Conservation (phyloP, 257 asterid species). For the Cinchona pubescens region DNA sequence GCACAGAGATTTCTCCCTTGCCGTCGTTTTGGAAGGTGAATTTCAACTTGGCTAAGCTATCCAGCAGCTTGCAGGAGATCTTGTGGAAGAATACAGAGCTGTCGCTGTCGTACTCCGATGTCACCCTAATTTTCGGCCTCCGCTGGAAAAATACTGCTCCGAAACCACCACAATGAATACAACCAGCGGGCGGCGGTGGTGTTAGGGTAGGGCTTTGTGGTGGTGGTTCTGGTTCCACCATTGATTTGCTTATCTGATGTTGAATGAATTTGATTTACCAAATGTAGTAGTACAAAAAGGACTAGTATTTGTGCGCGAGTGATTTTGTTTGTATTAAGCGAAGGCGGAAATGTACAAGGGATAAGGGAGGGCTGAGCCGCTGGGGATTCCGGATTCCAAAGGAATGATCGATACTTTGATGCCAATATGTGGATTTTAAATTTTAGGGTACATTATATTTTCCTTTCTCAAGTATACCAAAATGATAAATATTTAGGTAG, state of each 20-base stretch:
- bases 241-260: neutral
- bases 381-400: too few species aligned
- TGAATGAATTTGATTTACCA: too few species aligned
- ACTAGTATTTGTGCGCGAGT: too few species aligned
- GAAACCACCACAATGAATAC: neutral
- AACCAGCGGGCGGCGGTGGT: neutral
- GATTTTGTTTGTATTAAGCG: too few species aligned
- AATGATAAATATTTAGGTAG: too few species aligned
- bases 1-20: conserved; percentile 76
- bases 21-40: conserved; percentile 66
- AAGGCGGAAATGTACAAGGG: too few species aligned
- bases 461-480: too few species aligned
- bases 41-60: conserved; percentile 67
- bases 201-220: neutral
- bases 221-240: conserved; percentile 25
- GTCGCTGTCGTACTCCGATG: conserved; percentile 91
- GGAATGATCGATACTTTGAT: too few species aligned
- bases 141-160: conserved; percentile 1
- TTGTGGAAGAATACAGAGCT: conserved; percentile 67
- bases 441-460: too few species aligned
- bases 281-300: too few species aligned
- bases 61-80: conserved; percentile 68
- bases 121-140: conserved; percentile 75
- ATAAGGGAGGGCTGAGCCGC: too few species aligned
- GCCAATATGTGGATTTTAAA: too few species aligned